Evolutionary conservation across 371 early-diverging fungal genomes (phyloP), one percentile per base, ranked within the genome.

Genomic region (Blakeslea trispora): DNA sequence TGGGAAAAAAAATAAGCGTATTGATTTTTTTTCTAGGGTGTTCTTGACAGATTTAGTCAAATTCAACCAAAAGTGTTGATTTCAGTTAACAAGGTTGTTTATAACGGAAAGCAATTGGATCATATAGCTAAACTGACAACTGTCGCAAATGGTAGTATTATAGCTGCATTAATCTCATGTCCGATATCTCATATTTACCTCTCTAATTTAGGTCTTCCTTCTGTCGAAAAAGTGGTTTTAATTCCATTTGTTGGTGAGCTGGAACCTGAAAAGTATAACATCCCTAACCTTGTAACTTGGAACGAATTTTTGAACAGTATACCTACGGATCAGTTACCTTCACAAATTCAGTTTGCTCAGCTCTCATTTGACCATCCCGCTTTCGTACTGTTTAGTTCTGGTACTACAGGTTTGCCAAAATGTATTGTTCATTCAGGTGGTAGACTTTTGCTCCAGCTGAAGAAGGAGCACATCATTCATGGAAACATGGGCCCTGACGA

Each of bases 321-420:
- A 45, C 54, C 75, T 42, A 55, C 59, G 52, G 34, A 51, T 40
- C 19, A 55, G 23, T 55, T 66, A 41, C 74, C 79, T 5, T 44
- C 58, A 21, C 54, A 72, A 14, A 77, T 91, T 17, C 57, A 45
- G 3, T 98, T 91, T 79, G 90, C 82, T 58, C 93, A 91, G 60
- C 72, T 98, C 10, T 88, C 94, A 9, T 96, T 97, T 64, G 86
- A 95, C 61, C 96, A 97, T 64, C 97, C 97, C 7, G 81, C 98
- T 14, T 95, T 91, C 64, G 95, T 97, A 52, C 73, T 99, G 55
- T 99, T 93, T 75, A 95, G 95, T 22, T 96, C 96, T 3, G 99
- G 99, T 14, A 98, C 98, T 1, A 99, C 99, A 0, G 93, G 93
- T 32, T 86, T 91, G 53, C 99, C 99, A 18, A 99, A 99, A 66